These are phyloP conservation scores for Solanum hybrid DNA, from an alignment of 305 asterid genomes.

Conservation along the genomic window DNA sequence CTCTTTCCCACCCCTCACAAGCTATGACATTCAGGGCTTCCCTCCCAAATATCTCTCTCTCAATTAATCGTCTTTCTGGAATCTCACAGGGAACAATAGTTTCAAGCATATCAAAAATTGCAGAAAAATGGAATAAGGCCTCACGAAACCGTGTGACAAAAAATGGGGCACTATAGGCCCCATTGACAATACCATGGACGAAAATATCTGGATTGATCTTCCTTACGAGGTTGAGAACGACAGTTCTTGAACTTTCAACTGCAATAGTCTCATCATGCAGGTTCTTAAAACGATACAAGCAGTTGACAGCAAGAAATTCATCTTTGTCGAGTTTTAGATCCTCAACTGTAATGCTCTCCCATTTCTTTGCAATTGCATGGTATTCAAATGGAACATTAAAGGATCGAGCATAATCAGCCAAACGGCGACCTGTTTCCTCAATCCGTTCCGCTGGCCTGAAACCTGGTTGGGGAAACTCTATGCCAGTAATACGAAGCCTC, in stretches of 20 bases:
- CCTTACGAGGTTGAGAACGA: slow-evolving; percentile 24
- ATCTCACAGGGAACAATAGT: slow-evolving; percentile 24
- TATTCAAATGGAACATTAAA: slow-evolving; percentile 35
- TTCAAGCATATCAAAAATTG: slow-evolving; percentile 38
- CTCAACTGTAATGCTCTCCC: slow-evolving; percentile 30
- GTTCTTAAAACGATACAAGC: slow-evolving; percentile 30
- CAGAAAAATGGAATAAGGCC: slow-evolving; percentile 33
- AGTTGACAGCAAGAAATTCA: slow-evolving; percentile 28
- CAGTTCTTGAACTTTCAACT: slow-evolving; percentile 22
- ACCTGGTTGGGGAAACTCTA: slow-evolving; percentile 45
- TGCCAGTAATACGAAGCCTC: slow-evolving; percentile 34
- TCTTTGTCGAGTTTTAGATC: slow-evolving; percentile 30
- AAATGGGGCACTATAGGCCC: slow-evolving; percentile 32
- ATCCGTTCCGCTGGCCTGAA: slow-evolving; percentile 37
- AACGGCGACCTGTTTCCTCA: slow-evolving; percentile 39
- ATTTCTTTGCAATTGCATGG: slow-evolving; percentile 32
- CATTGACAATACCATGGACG: slow-evolving; percentile 30
- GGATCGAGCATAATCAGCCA: slow-evolving; percentile 25
- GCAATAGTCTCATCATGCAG: slow-evolving; percentile 27
- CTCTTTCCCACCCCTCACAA: slow-evolving; percentile 43
- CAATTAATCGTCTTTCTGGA: slow-evolving; percentile 24
- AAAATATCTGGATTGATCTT: slow-evolving; percentile 28
- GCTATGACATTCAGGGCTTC: slow-evolving; percentile 40
- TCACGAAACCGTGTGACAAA: slow-evolving; percentile 37
- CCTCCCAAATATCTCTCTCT: slow-evolving; percentile 36